Percentiles rank a stretch among this genome's conserved stretches.
These are phyloP conservation scores for Phytophthora litchii DNA, from an alignment of 352 stramenopile genomes.

Conservation along the genomic window DNA sequence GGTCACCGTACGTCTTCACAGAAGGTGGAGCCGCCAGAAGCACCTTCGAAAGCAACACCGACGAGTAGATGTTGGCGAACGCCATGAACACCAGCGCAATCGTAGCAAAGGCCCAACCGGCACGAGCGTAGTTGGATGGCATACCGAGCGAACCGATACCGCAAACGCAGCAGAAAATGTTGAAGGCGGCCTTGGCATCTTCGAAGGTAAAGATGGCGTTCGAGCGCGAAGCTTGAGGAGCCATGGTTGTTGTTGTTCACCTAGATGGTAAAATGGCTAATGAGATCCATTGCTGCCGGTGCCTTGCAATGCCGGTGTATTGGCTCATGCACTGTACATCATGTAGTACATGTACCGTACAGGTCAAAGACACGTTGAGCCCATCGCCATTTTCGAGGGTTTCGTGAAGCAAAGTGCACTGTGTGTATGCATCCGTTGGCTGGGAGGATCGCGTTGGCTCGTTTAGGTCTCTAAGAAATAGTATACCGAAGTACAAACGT, in stretches of 20 bases:
- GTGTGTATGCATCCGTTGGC: conserved; percentile 11
- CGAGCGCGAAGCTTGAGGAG: conserved; percentile 6
- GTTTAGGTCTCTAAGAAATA: conserved; percentile 16
- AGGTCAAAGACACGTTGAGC: conserved; percentile 22
- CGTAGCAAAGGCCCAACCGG: conserved; percentile 29
- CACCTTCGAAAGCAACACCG: conserved; percentile 31
- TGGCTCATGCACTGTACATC: conserved; percentile 5
- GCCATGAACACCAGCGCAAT: conserved; percentile 35
- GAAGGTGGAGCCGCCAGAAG: conserved; percentile 22
- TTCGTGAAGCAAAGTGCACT: conserved; percentile 1
- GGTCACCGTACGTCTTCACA: conserved; percentile 33
- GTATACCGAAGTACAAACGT: conserved; percentile 13
- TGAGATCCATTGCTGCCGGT: conserved; percentile 4
- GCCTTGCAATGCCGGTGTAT: neutral
- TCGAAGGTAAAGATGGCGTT: conserved; percentile 32
- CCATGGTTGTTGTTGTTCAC: conserved; percentile 12
- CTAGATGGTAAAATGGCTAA: conserved; percentile 17
- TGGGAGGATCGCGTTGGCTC: conserved; percentile 6
- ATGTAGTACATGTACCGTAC: no score
- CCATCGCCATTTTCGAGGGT: conserved; percentile 4
- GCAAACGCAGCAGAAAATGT: conserved; percentile 39
- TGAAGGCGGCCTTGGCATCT: conserved; percentile 32
- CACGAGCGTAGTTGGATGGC: conserved; percentile 35
- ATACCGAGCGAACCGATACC: conserved; percentile 39
- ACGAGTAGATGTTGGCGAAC: conserved; percentile 36